phyloP scores from a whole-genome alignment of 1,284 basidiomycete species.

The Irpex lacteus region DNA sequence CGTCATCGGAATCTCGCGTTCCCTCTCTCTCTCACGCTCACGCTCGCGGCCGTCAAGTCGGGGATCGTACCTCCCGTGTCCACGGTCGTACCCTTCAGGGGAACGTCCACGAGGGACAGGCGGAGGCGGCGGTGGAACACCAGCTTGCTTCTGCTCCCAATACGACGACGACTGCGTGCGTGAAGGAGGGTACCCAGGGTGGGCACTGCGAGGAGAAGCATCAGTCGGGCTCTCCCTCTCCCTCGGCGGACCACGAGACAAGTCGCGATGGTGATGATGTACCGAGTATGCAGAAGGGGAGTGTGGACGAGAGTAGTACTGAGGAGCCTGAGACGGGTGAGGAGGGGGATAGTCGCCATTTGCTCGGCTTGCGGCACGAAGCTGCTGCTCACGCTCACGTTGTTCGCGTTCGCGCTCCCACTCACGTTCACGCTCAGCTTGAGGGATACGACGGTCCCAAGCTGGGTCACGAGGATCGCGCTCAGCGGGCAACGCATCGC shows the following conservation, averaged over 20 bases:
- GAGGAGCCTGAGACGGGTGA: not conserved
- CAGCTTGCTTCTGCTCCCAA: conserved; percentile 24
- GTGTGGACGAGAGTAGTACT: conserved; percentile 20
- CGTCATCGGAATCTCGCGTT: not conserved
- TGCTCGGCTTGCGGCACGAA: not conserved
- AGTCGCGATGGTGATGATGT: conserved; percentile 8
- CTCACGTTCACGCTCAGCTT: conserved; percentile 23
- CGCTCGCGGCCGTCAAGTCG: conserved; percentile 27
- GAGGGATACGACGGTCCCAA: conserved; percentile 48
- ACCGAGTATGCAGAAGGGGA: conserved; percentile 24
- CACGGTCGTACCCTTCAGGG: conserved; percentile 23
- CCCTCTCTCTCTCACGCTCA: conserved; percentile 3
- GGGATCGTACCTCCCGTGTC: conserved; percentile 33
- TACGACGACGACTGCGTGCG: not conserved
- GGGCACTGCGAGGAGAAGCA: conserved; percentile 51
- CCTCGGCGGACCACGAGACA: conserved; percentile 23
- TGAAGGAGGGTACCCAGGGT: conserved; percentile 23
- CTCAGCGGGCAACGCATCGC: conserved; percentile 39
- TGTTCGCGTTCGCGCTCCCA: conserved; percentile 41
- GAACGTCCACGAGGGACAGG: conserved; percentile 19
- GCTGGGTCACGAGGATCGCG: conserved; percentile 35
- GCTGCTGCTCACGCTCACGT: conserved; percentile 27
- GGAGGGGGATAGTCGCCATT: not conserved
- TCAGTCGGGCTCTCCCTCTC: conserved; percentile 36
- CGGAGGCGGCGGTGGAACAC: not conserved